Conservation (phyloP, 2,329 filamentous ascomycete species). For the Colletotrichum shisoi region DNA sequence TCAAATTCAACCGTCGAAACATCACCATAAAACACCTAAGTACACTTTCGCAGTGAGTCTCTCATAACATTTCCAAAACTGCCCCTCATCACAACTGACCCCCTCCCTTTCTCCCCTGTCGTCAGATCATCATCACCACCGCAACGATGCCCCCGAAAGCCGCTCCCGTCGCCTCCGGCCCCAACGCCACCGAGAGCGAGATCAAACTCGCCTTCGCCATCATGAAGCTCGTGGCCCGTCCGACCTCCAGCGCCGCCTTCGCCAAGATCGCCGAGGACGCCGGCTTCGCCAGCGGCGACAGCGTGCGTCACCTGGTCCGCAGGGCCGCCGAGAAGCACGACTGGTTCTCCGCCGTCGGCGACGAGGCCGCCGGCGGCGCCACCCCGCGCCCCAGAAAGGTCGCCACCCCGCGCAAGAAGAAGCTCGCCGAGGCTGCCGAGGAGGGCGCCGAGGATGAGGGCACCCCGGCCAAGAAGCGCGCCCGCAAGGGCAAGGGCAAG, state of each 20-base stretch:
- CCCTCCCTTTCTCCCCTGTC: too few species aligned
- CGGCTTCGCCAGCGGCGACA: constrained; percentile 21
- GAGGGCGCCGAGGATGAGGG: constrained; percentile 10
- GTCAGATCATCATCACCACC: background rate
- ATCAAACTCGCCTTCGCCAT: constrained; percentile 23
- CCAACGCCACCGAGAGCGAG: constrained; percentile 18
- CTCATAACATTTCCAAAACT: too few species aligned
- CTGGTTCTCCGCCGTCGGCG: constrained; percentile 15
- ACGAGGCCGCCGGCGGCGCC: background rate
- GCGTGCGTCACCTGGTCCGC: constrained; percentile 14
- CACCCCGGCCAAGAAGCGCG: constrained; percentile 29
- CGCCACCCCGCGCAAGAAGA: constrained; percentile 30
- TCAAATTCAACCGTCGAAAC: too few species aligned
- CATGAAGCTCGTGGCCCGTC: constrained; percentile 14
- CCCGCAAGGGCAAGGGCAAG: constrained; percentile 21
- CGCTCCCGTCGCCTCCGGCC: background rate
- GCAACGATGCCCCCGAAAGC: constrained; percentile 27
- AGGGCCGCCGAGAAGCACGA: constrained; percentile 17
- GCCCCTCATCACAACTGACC: too few species aligned
- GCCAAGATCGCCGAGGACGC: constrained; percentile 12
- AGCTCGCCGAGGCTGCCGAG: constrained; percentile 4
- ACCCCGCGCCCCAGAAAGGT: constrained; percentile 25
- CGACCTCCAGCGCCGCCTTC: constrained; percentile 3
- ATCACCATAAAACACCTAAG: too few species aligned
- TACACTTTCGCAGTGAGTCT: background rate